Base-by-base conservation (phyloP, 495 filamentous ascomycete genomes). In the Daldinia loculata region DNA sequence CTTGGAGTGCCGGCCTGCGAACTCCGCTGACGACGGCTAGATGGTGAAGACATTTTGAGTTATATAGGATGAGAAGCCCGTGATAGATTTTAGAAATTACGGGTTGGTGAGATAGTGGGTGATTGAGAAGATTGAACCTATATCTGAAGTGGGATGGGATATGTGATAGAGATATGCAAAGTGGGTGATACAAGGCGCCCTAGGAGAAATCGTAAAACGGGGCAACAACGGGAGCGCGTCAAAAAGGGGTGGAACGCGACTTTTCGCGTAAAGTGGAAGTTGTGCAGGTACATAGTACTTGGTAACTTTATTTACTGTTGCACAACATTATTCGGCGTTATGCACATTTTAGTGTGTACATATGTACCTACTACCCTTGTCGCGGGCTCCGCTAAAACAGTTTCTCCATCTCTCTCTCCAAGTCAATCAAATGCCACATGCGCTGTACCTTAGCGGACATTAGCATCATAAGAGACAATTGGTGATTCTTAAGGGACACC, bases 21-120 rank as follows among this genome's bases (percentile, higher is more conserved):
- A 63, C 77, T 84, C 65, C 87, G 84, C 71, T 84, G 82, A 29
- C 86, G 83, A 66, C 87, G 82, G 59, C 77, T 76, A 27, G 83
- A 72, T 15, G 88, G 88, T n/a, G 88, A 89, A 79, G 88, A 90
- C 87, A 90, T 90, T 4, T 63, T 81, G 63, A 61, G 30, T 30
- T 45, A 55, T 63, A 59, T 61, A 29, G 11, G 56, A 61, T 32
- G 43, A 26, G 2, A 39, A 62, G 7, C 22, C 56, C 19, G 53
- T 56, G n/a, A 15, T 53, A 19, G 26, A 17, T 55, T 63, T 26
- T 32, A 11, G 27, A 45, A 66, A 57, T 57, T 17, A 59, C 11
- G 45, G 51, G 36, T 62, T 63, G 36, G 36, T 48, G 32, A 63
- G 69, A 67, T 56, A 59, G 55, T 64, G 63, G 56, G 24, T 48